Percentiles rank a stretch among this genome's conserved stretches.
Evolutionary conservation across 2,329 filamentous ascomycete species (phyloP).

Genomic region (Xylaria sp.): DNA sequence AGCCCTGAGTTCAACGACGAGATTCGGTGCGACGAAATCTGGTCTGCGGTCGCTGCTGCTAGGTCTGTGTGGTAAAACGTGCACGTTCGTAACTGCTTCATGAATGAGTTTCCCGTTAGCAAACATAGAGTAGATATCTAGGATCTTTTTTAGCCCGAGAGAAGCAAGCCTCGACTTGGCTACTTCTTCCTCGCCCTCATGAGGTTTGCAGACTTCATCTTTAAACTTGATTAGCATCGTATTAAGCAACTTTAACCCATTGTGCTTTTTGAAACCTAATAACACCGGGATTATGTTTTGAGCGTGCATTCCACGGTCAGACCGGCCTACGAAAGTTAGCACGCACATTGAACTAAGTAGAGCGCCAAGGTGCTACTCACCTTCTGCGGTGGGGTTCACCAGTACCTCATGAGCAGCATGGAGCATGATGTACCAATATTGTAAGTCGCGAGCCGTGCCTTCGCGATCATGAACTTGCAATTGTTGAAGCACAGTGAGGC

Average conservation of each 20-base stretch:
- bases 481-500: conserved; percentile 75
- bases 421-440: conserved; percentile 85
- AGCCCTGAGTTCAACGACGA: conserved; percentile 86
- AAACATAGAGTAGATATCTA: conserved; percentile 82
- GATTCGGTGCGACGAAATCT: conserved; percentile 70
- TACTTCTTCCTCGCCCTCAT: conserved; percentile 56
- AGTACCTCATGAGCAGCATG: conserved; percentile 82
- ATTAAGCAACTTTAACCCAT: conserved; percentile 80
- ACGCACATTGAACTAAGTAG: conserved; percentile 34
- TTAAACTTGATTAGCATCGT: conserved; percentile 77
- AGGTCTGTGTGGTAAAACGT: conserved; percentile 52
- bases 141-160: conserved; percentile 79
- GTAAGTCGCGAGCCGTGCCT: conserved; percentile 72
- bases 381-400: conserved; percentile 68
- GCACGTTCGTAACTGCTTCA: conserved; percentile 75
- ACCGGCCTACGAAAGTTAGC: conserved; percentile 53
- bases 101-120: conserved; percentile 81
- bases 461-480: conserved; percentile 62
- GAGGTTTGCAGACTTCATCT: conserved; percentile 60
- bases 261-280: conserved; percentile 84
- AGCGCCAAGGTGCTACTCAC: conserved; percentile 31
- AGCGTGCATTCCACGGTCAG: conserved; percentile 60
- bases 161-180: conserved; percentile 62
- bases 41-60: conserved; percentile 57
- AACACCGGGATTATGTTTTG: conserved; percentile 80